Evolutionary conservation across 306 rosid genomes (phyloP).

Genomic region (Spatholobus suberectus): DNA sequence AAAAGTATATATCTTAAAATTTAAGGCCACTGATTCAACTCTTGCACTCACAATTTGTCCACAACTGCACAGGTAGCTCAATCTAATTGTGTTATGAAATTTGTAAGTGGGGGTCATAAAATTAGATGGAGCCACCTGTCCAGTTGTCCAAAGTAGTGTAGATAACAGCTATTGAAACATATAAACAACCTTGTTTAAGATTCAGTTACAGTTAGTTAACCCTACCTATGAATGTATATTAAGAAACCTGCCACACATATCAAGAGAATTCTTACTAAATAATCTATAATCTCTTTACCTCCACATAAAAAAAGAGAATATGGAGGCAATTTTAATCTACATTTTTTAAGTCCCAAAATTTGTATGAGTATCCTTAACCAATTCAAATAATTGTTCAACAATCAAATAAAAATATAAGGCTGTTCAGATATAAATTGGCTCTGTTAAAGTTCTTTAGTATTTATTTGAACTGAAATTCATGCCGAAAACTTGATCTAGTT

Average conservation of each 20-base stretch:
- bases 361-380: not conserved
- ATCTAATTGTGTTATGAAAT: not conserved
- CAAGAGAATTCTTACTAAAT: slow-evolving; percentile 10
- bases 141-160: slow-evolving; percentile 12
- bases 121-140: slow-evolving; percentile 17
- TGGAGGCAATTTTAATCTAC: slow-evolving; percentile 1
- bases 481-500: not conserved
- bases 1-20: slow-evolving; percentile 50
- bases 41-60: slow-evolving; percentile 28
- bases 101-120: not conserved
- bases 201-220: slow-evolving; percentile 33
- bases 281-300: not conserved
- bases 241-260: slow-evolving; percentile 6
- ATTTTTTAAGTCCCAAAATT: not conserved
- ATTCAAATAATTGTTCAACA: slow-evolving; percentile 22
- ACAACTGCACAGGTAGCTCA: slow-evolving; percentile 25
- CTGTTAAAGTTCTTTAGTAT: not conserved
- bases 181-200: slow-evolving; percentile 23
- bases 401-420: not conserved
- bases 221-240: not conserved
- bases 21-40: slow-evolving; percentile 10
- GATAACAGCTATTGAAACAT: slow-evolving; percentile 28
- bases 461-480: slow-evolving; percentile 5
- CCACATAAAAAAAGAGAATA: not conserved
- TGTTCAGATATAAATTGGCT: not conserved